Percentiles rank a stretch among this genome's conserved stretches.
These are phyloP conservation scores for Hyphodiscus sp. DNA, from an alignment of 2,329 filamentous ascomycete species.

Conservation along the genomic window DNA sequence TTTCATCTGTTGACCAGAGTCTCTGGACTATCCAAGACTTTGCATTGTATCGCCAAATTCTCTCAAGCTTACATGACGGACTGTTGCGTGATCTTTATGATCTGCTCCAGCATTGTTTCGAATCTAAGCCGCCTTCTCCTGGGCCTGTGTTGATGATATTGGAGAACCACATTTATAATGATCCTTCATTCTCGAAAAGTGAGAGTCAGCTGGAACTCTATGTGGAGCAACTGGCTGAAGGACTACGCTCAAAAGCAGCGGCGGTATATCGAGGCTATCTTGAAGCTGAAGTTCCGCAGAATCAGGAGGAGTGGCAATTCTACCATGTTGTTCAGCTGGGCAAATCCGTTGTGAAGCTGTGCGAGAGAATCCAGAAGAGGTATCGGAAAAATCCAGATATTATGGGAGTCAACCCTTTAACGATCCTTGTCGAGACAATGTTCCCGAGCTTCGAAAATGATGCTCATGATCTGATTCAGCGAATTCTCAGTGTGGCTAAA, in stretches of 20 bases:
- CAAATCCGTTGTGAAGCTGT: conserved; percentile 76
- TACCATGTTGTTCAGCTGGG: conserved; percentile 85
- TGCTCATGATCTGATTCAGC: conserved; percentile 73
- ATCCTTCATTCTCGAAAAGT: conserved; percentile 67
- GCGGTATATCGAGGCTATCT: conserved; percentile 77
- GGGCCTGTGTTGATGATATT: conserved; percentile 72
- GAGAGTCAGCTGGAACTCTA: conserved; percentile 68
- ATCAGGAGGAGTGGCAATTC: conserved; percentile 82
- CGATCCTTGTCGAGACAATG: conserved; percentile 72
- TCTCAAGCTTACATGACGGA: conserved; percentile 71
- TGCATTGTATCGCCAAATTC: conserved; percentile 64
- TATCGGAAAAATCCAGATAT: conserved; percentile 84
- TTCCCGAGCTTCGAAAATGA: conserved; percentile 90
- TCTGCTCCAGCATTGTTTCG: conserved; percentile 81
- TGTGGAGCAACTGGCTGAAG: conserved; percentile 62
- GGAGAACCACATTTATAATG: conserved; percentile 73
- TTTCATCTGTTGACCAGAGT: conserved; percentile 51
- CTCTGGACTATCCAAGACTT: conserved; percentile 66
- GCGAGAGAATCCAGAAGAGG: conserved; percentile 84
- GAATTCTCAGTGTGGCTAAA: conserved; percentile 69
- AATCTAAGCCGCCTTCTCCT: conserved; percentile 76
- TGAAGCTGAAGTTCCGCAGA: conserved; percentile 70
- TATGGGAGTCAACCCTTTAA: conserved; percentile 62
- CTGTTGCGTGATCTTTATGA: conserved; percentile 83
- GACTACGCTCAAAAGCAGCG: conserved; percentile 65